Conservation (phyloP, 768 basidiomycete genomes). For the Tylopilus cervinicoccineus region DNA sequence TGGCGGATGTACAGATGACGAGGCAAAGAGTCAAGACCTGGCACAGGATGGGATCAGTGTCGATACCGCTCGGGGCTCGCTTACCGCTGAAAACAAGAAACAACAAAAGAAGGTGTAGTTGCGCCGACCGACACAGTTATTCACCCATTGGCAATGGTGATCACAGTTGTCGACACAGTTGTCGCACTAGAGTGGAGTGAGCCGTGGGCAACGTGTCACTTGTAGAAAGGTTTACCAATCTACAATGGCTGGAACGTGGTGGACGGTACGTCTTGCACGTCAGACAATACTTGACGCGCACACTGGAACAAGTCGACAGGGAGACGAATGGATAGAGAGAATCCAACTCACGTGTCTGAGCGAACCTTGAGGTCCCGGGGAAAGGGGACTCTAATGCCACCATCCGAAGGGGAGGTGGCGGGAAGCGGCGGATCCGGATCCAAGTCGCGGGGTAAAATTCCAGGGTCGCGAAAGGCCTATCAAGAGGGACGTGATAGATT, state of each 20-base stretch:
- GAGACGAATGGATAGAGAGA: background rate
- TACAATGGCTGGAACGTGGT: conserved; percentile 93
- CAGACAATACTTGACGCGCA: conserved; percentile 89
- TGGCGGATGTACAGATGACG: conserved; percentile 75
- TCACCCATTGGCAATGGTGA: conserved; percentile 89
- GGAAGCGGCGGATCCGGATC: conserved; percentile 85
- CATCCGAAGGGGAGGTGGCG: conserved; percentile 58
- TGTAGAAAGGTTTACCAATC: conserved; percentile 55
- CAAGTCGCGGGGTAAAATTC: conserved; percentile 83
- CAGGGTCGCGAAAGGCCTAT: conserved; percentile 78
- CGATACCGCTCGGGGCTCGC: conserved; percentile 27
- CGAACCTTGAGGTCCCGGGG: conserved; percentile 82
- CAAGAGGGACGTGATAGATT: background rate
- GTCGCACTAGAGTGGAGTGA: conserved; percentile 61
- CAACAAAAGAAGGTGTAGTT: conserved; percentile 95
- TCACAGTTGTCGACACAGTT: conserved; percentile 97
- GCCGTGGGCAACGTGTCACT: background rate
- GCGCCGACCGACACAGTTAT: conserved; percentile 92
- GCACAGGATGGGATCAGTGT: conserved; percentile 7
- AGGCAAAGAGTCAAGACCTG: conserved; percentile 74
- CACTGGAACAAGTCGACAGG: conserved; percentile 39
- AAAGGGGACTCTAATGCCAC: conserved; percentile 57
- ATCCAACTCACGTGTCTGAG: conserved; percentile 59
- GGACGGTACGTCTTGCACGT: conserved; percentile 93
- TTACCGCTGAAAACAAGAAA: conserved; percentile 71